These are phyloP conservation scores for Penicillium sp. DNA, from an alignment of 2,329 filamentous ascomycete genomes.

Conservation along the genomic window DNA sequence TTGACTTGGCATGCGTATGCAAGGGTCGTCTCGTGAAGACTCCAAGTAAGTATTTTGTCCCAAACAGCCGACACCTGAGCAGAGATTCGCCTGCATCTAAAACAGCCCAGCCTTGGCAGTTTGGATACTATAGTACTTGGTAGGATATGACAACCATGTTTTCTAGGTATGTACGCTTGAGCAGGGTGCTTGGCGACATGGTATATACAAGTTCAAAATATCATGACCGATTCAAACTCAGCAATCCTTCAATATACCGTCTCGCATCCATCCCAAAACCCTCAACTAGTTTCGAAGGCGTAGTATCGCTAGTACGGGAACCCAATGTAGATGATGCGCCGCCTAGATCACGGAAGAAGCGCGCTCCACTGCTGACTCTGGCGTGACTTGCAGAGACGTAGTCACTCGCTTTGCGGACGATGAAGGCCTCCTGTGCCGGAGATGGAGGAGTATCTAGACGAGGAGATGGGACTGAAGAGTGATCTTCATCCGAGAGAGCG, in stretches of 20 bases:
- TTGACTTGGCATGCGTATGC: background rate
- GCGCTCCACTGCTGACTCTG: constrained; percentile 29
- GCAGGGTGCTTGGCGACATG: no score
- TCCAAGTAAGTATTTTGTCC: background rate
- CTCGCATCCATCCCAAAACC: constrained; percentile 45
- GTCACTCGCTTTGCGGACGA: constrained; percentile 45
- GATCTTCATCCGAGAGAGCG: constrained; percentile 1
- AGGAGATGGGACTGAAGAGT: constrained; percentile 16
- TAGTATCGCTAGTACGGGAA: constrained; percentile 25
- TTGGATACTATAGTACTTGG: no score
- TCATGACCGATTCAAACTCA: constrained; percentile 41
- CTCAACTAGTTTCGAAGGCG: constrained; percentile 38
- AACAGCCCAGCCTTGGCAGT: no score
- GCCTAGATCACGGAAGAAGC: constrained; percentile 40
- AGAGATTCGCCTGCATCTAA: no score
- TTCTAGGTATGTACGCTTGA: background rate
- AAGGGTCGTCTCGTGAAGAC: background rate
- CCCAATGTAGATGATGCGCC: constrained; percentile 28
- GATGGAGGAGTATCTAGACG: background rate
- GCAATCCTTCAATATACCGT: constrained; percentile 44
- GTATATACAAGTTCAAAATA: no score
- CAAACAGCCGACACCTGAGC: background rate
- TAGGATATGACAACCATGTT: no score
- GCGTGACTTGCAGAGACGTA: constrained; percentile 31
- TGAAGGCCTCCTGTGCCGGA: constrained; percentile 39